phyloP scores from a whole-genome alignment of 805 yeast species.

The Yarrowia alimentaria region DNA sequence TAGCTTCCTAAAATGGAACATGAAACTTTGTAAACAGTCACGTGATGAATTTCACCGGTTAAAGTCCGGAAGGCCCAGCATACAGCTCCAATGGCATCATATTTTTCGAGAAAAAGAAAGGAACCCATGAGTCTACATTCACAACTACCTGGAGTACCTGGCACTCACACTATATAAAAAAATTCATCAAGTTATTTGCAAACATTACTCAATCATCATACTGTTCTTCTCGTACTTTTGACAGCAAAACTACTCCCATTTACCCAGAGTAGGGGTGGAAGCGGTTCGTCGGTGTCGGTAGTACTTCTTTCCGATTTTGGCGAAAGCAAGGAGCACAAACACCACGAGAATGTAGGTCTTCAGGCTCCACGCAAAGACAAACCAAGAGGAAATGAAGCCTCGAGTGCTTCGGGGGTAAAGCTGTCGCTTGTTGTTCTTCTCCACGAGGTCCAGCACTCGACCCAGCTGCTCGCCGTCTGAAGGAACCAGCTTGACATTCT shows the following conservation, averaged over 20 bases:
- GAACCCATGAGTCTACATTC: too few relatives aligned
- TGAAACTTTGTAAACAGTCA: too few relatives aligned
- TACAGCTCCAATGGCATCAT: too few relatives aligned
- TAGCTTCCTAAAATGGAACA: too few relatives aligned
- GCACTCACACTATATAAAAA: neutral
- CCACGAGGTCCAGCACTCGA: constrained; percentile 12
- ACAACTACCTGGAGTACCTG: too few relatives aligned
- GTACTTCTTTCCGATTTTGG: constrained; percentile 10
- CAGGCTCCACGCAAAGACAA: constrained; percentile 12
- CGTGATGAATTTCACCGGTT: too few relatives aligned
- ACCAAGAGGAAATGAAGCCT: constrained; percentile 3
- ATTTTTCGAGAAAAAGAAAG: too few relatives aligned
- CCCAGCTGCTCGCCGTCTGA: constrained; percentile 4
- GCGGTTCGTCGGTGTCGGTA: constrained; percentile 17
- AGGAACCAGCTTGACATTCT: constrained; percentile 8
- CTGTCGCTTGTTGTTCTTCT: constrained; percentile 20
- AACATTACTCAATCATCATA: constrained; percentile 16
- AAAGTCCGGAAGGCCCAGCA: too few relatives aligned
- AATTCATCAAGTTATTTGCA: constrained; percentile 15
- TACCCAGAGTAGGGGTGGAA: constrained; percentile 16
- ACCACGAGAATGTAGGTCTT: constrained; percentile 6
- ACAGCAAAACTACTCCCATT: constrained; percentile 26
- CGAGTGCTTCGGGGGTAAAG: constrained; percentile 21
- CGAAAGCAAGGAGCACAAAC: neutral
- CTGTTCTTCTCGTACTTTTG: too few relatives aligned